Evolutionary conservation across 768 basidiomycete species (phyloP), one percentile per base, ranked within the genome.

Genomic region (Phaeotremella skinneri): DNA sequence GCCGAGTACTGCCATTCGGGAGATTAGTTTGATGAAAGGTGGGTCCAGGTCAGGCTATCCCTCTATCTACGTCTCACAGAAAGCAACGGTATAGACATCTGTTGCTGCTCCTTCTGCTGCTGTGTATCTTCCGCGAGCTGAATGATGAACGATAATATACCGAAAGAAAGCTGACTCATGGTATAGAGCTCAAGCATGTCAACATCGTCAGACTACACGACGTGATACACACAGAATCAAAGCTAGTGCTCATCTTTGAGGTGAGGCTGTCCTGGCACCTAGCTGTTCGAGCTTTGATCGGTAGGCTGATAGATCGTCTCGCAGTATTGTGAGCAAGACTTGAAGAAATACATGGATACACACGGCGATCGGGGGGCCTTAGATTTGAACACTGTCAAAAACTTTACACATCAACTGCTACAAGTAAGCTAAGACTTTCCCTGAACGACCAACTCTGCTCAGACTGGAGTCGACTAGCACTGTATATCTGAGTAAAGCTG

Each of bases 311-410:
- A 27, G 47, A 42, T 59, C 52, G 43, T 49, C 49, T 32, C 37
- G 2, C 47, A 78, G 79, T 98, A 85, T 76, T 96, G 92, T 78
- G 96, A 99, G 70, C 90, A 93, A 78, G 96, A 99, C 79, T 82
- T 99, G 47, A 99, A 99, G 79, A 92, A 91, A 75, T 98, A 97
- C 78, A 99, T 99, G 96, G 96, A 99, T 77, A 87, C 90, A 32
- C 87, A 96, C 68, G 96, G 96, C 55, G 92, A 98, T 65, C 85
- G 93, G 43, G 92, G 96, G 54, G 92, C 94, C 3, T 83, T 99
- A 42, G 91, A 96, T 62, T 85, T 89, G 30, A 82, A 83, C 45
- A 91, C 90, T 2, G 82, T 98, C 60, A 87, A 90, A 57, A 92
- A 90, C 74, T 99, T 99, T 79, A 96, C 98, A 88, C 94, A 88